These are phyloP conservation scores for Acanthamoeba castellanii DNA, from an alignment of 208 protist species.

Conservation along the genomic window DNA sequence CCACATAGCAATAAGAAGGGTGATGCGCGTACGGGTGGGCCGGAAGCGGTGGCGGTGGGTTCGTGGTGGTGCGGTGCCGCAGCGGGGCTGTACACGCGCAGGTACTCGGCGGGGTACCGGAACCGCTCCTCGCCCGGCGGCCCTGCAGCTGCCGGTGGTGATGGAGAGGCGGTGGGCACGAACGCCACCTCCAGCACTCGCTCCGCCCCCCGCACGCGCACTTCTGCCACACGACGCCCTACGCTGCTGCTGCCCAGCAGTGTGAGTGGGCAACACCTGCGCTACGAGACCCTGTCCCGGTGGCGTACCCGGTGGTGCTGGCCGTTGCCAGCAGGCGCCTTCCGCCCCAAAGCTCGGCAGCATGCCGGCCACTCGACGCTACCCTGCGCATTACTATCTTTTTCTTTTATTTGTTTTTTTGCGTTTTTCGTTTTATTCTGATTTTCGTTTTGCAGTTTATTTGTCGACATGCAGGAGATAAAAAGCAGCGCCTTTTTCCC, in stretches of 20 bases:
- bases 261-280: background rate
- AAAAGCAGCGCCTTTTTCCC: background rate
- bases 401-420: background rate
- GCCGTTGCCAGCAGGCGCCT: background rate
- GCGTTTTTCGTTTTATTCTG: background rate
- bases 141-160: background rate
- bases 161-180: background rate
- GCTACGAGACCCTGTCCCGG: no score
- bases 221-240: background rate
- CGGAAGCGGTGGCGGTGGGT: background rate
- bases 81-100: slow-evolving; percentile 75
- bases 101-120: slow-evolving; percentile 76
- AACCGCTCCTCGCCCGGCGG: background rate
- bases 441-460: background rate
- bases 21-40: background rate
- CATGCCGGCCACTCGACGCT: background rate
- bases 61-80: slow-evolving; percentile 20
- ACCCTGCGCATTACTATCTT: background rate
- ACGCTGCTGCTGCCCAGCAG: background rate
- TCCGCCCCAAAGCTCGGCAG: background rate
- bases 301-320: no score
- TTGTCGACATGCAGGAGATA: background rate
- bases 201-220: background rate
- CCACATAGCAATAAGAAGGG: no score
- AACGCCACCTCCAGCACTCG: slow-evolving; percentile 65